A percentile compares a stretch with the other conserved stretches of the same genome.
These are phyloP conservation scores for Uronychia binucleata DNA, from an alignment of 73 alveolate genomes.

Conservation along the genomic window DNA sequence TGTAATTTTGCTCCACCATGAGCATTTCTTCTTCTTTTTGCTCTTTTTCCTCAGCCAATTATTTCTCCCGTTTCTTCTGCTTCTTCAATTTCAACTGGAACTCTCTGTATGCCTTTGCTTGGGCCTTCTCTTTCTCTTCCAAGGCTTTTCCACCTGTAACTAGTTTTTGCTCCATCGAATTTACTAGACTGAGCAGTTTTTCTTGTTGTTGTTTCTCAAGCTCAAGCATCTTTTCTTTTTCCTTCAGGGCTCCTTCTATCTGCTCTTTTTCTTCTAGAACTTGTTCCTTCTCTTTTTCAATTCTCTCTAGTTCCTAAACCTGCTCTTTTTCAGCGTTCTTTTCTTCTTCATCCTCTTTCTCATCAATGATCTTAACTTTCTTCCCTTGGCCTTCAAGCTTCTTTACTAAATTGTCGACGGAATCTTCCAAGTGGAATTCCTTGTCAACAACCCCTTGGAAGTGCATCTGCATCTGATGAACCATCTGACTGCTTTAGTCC, in stretches of 20 bases:
- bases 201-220: constrained; percentile 17
- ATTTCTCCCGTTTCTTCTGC: constrained; percentile 61
- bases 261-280: constrained; percentile 12
- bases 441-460: background rate
- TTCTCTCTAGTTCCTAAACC: background rate
- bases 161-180: constrained; percentile 63
- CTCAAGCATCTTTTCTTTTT: constrained; percentile 19
- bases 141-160: constrained; percentile 52
- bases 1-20: constrained; percentile 58
- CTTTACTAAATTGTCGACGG: constrained; percentile 51
- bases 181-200: constrained; percentile 25
- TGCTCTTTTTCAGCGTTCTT: constrained; percentile 10
- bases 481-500: background rate
- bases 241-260: constrained; percentile 14
- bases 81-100: constrained; percentile 59
- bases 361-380: constrained; percentile 42
- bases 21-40: constrained; percentile 71
- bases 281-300: constrained; percentile 8
- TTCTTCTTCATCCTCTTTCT: constrained; percentile 21
- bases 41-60: constrained; percentile 28
- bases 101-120: constrained; percentile 53
- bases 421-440: constrained; percentile 42
- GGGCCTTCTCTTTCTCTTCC: constrained; percentile 58
- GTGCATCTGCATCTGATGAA: background rate
- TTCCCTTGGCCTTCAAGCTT: constrained; percentile 61